These are phyloP conservation scores for Conticribra weissflogii DNA, from an alignment of 108 stramenopile genomes.

Conservation along the genomic window DNA sequence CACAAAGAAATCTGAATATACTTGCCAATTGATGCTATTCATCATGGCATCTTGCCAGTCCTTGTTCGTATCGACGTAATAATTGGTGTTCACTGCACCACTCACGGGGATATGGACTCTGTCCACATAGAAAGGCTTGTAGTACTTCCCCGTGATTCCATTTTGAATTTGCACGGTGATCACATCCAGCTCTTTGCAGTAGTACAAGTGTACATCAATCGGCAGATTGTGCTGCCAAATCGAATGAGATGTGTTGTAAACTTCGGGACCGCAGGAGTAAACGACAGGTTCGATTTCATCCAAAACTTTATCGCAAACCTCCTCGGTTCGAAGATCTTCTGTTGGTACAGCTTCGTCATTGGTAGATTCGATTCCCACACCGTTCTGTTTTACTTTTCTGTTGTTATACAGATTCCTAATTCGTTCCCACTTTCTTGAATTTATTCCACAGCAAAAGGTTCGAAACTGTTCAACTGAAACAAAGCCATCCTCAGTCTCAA, in stretches of 20 bases:
- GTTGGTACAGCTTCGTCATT: no score
- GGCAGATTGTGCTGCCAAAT: slow-evolving; percentile 45
- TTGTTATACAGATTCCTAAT: no score
- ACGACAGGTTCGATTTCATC: slow-evolving; percentile 19
- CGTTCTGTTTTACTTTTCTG: no score
- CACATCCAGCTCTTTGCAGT: slow-evolving; percentile 31
- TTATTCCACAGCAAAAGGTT: no score
- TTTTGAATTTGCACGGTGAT: slow-evolving; percentile 45
- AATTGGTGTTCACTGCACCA: slow-evolving; percentile 21
- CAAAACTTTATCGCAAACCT: no score
- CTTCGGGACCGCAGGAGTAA: slow-evolving; percentile 22
- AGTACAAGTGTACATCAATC: slow-evolving; percentile 33
- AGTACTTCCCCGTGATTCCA: slow-evolving; percentile 21
- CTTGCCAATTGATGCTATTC: slow-evolving; percentile 13
- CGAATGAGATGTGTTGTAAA: slow-evolving; percentile 29
- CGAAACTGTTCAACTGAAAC: no score
- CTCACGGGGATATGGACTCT: slow-evolving; percentile 30
- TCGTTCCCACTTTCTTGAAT: no score
- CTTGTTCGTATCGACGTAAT: slow-evolving; percentile 9
- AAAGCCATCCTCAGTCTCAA: no score
- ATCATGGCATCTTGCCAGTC: slow-evolving; percentile 11
- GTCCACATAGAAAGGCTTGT: slow-evolving; percentile 28
- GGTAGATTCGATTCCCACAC: no score
- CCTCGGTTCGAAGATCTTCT: no score
- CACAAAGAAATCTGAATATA: slow-evolving; percentile 29